phyloP scores from a whole-genome alignment of 2,329 filamentous ascomycete genomes.

The Aspergillus costaricaensis region DNA sequence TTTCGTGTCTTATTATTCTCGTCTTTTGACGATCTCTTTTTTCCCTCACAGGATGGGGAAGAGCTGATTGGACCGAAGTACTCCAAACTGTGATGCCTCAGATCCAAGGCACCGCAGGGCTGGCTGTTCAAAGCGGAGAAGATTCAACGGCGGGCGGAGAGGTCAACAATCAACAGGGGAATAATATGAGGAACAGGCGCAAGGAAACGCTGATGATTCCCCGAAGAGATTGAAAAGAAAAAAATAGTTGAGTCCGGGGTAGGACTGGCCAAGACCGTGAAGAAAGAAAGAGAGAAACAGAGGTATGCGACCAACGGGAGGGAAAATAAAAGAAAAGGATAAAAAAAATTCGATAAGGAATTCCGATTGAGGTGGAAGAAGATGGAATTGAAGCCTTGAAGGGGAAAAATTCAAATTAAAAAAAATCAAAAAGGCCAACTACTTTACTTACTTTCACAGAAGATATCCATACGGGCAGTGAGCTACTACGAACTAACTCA shows the following conservation, averaged over 20 bases:
- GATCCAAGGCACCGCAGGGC: constrained; percentile 22
- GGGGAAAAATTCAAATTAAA: too few species aligned
- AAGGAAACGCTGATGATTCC: constrained; percentile 7
- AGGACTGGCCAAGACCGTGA: neutral
- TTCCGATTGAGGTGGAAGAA: neutral
- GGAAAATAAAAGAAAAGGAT: neutral
- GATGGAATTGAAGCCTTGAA: constrained; percentile 1
- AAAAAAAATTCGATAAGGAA: neutral
- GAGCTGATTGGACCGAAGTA: neutral
- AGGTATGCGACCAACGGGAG: neutral
- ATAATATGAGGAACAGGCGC: constrained; percentile 4
- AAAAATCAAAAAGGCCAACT: too few species aligned
- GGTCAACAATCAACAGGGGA: constrained; percentile 12
- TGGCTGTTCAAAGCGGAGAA: constrained; percentile 23
- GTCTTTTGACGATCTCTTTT: constrained; percentile 5
- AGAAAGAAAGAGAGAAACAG: neutral
- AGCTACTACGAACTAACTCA: neutral
- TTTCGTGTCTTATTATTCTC: neutral
- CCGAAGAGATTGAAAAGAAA: constrained; percentile 8
- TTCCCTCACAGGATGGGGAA: neutral
- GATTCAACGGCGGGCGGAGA: constrained; percentile 28
- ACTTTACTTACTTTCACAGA: too few species aligned
- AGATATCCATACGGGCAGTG: neutral
- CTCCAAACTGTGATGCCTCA: constrained; percentile 9
- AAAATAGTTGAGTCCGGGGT: neutral